A percentile compares a stretch with the other conserved stretches of the same genome.
These are phyloP conservation scores for Metarhizium humberi DNA, from an alignment of 2,329 filamentous ascomycete species.

Conservation along the genomic window DNA sequence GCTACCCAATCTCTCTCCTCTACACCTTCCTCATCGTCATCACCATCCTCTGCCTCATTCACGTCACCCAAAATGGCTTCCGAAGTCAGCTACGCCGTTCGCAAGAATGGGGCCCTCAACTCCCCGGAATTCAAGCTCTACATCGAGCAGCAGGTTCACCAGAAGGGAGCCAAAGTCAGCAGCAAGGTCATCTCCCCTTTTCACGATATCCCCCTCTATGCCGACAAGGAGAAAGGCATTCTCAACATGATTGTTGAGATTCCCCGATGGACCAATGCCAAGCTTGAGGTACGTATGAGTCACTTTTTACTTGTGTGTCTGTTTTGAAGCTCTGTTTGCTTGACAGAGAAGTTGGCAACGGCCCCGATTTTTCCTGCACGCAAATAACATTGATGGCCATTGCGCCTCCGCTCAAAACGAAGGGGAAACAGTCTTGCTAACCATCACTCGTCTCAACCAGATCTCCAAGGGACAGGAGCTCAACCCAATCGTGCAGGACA, in stretches of 20 bases:
- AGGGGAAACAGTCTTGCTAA: slow-evolving; percentile 12
- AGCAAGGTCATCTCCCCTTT: slow-evolving; percentile 88
- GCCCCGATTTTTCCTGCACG: neutral
- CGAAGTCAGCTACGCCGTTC: slow-evolving; percentile 52
- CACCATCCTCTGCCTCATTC: slow-evolving; percentile 13
- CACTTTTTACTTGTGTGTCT: neutral
- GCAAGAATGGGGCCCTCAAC: slow-evolving; percentile 84
- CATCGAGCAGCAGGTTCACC: slow-evolving; percentile 73
- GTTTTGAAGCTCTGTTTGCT: neutral
- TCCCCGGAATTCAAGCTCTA: slow-evolving; percentile 96
- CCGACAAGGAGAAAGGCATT: slow-evolving; percentile 90
- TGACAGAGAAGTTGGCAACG: neutral
- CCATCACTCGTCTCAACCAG: slow-evolving; percentile 34
- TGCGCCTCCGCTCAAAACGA: neutral
- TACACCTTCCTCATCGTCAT: neutral
- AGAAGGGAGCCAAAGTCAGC: slow-evolving; percentile 18
- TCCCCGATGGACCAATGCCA: slow-evolving; percentile 98
- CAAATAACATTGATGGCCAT: neutral
- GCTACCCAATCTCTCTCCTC: slow-evolving; percentile 8
- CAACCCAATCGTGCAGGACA: slow-evolving; percentile 99
- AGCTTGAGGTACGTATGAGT: slow-evolving; percentile 72
- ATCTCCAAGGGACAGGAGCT: slow-evolving; percentile 98
- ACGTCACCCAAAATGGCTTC: slow-evolving; percentile 40
- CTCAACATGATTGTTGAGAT: slow-evolving; percentile 99
- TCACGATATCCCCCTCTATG: slow-evolving; percentile 97